Evolutionary conservation across 495 filamentous ascomycete genomes (phyloP), one percentile per base, ranked within the genome.

Genomic region (Oidiodendron maius): DNA sequence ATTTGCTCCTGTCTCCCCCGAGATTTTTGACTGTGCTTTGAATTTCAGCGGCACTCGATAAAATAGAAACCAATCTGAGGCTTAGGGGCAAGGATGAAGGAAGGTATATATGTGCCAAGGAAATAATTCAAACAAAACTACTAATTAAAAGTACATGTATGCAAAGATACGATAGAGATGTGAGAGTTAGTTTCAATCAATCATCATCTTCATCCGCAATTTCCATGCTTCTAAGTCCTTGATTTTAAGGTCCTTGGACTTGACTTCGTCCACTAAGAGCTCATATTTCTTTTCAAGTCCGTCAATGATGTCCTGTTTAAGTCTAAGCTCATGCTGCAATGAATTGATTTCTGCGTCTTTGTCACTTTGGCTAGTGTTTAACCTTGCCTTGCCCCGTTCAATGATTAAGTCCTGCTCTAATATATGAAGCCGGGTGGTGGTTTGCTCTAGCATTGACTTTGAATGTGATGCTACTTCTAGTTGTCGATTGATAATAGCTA

Each of bases 401-500:
- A 42, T 42, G 8, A 13, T 11, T 2, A 42, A 23, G 12, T 42
- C 40, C 22, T 42, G 40, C 9, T 42, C 40, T 20, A 24, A 3
- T 23, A 24, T 23, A 24, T 42, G 40, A 13, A 42, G 13, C 20
- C 20, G 22, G 1, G 13, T 11, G 13, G 17, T 13, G 20, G 26
- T 42, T 23, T 42, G n/a, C 12, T 13, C n/a, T 3, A 42, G 5
- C 22, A 42, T 2, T 2, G n/a, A n/a, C 15, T 24, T 42, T 42
- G 40, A 42, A 9, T 42, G 40, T n/a, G 9, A 24, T 3, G 40
- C 40, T 9, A 23, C n/a, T 42, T 42, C 40, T 18, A 42, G 40
- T 24, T 42, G 20, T 11, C 40, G 40, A 15, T 42, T 42, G n/a
- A 42, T n/a, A 15, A 42, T n/a, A 6, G n/a, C 40, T 9, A 42